These are phyloP conservation scores for Vanderwaltozyma yarrowii DNA, from an alignment of 805 yeast genomes.

Conservation along the genomic window DNA sequence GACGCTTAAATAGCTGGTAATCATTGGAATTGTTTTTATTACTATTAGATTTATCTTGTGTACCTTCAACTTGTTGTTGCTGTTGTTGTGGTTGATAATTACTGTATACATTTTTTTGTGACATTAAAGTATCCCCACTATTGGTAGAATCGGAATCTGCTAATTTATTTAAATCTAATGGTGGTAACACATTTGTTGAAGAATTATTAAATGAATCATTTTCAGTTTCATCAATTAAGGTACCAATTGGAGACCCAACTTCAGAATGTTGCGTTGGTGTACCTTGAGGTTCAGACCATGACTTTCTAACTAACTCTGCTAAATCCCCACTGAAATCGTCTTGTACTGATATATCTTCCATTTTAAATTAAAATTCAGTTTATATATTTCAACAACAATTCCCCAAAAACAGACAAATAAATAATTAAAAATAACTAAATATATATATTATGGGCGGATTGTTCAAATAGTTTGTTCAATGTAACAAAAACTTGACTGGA, in stretches of 20 bases:
- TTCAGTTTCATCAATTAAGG: constrained; percentile 5
- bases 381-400: too few relatives aligned
- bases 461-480: too few relatives aligned
- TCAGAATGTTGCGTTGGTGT: neutral
- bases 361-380: too few relatives aligned
- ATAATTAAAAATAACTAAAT: too few relatives aligned
- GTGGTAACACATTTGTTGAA: neutral
- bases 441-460: too few relatives aligned
- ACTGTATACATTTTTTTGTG: neutral
- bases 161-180: neutral
- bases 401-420: too few relatives aligned
- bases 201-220: neutral
- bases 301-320: constrained; percentile 25
- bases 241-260: constrained; percentile 13
- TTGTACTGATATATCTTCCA: neutral
- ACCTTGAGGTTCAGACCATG: constrained; percentile 25
- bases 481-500: too few relatives aligned
- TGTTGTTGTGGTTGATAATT: too few relatives aligned
- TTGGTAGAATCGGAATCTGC: neutral
- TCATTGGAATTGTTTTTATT: constrained; percentile 2
- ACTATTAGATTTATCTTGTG: neutral
- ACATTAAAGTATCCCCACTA: neutral
- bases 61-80: constrained; percentile 1
- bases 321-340: constrained; percentile 13
- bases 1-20: constrained; percentile 19